These are phyloP conservation scores for Theileria sp. DNA, from an alignment of 169 alveolate genomes.

Conservation along the genomic window DNA sequence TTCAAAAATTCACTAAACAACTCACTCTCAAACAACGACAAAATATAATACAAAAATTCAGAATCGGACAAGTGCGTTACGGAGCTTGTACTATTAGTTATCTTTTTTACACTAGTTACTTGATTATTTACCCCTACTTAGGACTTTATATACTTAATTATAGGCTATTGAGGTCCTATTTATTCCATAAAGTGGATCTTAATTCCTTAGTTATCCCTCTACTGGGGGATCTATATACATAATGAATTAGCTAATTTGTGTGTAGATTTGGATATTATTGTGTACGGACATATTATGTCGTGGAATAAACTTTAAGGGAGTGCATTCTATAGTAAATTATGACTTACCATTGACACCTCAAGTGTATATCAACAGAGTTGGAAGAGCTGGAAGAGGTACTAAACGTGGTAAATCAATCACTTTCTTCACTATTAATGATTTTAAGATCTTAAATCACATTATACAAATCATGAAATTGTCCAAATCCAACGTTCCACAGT, in stretches of 20 bases:
- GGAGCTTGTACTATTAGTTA: background rate
- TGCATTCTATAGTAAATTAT: constrained; percentile 92
- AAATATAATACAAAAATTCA: constrained; percentile 64
- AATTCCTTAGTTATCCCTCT: too few relatives aligned
- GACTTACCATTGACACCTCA: constrained; percentile 93
- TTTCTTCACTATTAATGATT: constrained; percentile 51
- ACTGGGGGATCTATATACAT: too few relatives aligned
- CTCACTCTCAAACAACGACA: constrained; percentile 61
- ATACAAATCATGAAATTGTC: constrained; percentile 47
- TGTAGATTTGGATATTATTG: constrained; percentile 88
- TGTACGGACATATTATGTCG: constrained; percentile 95
- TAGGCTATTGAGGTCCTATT: too few relatives aligned
- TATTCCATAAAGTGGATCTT: too few relatives aligned
- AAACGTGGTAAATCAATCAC: constrained; percentile 80
- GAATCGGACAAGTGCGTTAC: constrained; percentile 58
- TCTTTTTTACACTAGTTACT: background rate
- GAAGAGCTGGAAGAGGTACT: constrained; percentile 98
- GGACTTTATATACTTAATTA: too few relatives aligned
- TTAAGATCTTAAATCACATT: constrained; percentile 35
- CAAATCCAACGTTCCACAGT: constrained; percentile 50
- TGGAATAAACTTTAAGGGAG: constrained; percentile 95
- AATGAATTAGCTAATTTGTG: too few relatives aligned
- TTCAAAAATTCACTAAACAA: constrained; percentile 43
- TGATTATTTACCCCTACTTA: background rate
- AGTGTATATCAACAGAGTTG: constrained; percentile 95